phyloP scores from a whole-genome alignment of 768 basidiomycete species.

The Imleria badia region DNA sequence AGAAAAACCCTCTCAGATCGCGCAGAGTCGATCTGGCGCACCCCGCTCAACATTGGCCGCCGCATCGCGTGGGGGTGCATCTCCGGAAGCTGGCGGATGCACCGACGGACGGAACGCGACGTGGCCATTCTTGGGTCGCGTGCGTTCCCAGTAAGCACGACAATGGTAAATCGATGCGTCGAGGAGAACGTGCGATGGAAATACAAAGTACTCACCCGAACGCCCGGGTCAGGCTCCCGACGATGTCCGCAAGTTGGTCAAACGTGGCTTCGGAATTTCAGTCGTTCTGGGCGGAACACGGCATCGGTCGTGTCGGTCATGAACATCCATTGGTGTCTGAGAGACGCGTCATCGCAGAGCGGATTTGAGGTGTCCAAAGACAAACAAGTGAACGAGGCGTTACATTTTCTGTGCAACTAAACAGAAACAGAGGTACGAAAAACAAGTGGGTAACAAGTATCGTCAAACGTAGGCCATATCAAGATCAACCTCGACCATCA shows the following conservation, averaged over 20 bases:
- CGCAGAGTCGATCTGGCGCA: conserved; percentile 80
- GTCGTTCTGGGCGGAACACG: conserved; percentile 78
- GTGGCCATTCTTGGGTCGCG: conserved; percentile 22
- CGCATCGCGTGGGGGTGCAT: conserved; percentile 59
- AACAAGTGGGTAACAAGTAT: too few relatives aligned
- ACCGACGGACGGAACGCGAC: conserved; percentile 22
- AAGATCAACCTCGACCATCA: conserved; percentile 51
- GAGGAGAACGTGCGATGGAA: background rate
- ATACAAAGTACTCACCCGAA: conserved; percentile 22
- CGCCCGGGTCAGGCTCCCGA: conserved; percentile 62
- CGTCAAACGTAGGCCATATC: background rate
- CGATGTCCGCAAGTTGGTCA: conserved; percentile 85
- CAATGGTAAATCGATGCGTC: background rate
- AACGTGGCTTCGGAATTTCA: conserved; percentile 86
- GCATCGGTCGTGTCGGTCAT: conserved; percentile 97
- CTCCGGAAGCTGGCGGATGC: conserved; percentile 29
- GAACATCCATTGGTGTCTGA: conserved; percentile 97
- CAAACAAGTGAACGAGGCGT: conserved; percentile 14
- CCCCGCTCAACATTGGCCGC: conserved; percentile 64
- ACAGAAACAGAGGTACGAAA: too few relatives aligned
- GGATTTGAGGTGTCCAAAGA: background rate
- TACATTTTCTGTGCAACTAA: too few relatives aligned
- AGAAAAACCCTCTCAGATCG: conserved; percentile 89
- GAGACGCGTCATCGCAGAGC: conserved; percentile 7
- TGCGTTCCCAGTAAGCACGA: conserved; percentile 22